phyloP scores from a whole-genome alignment of 352 stramenopile genomes.

The Phytophthora brassicae region DNA sequence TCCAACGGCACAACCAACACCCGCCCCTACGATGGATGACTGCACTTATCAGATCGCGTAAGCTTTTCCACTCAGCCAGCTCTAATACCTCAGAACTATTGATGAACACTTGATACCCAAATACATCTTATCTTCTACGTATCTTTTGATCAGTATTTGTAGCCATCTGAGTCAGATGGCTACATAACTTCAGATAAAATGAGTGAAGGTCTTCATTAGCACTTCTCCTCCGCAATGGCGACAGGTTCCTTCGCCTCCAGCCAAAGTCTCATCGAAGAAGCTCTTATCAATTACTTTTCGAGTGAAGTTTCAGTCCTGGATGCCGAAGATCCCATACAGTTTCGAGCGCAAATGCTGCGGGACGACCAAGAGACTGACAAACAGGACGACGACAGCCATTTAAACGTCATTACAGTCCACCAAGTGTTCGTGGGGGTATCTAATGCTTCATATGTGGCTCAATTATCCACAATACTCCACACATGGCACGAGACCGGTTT shows the following conservation, averaged over 20 bases:
- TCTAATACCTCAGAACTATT: constrained; percentile 13
- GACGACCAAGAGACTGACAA: neutral
- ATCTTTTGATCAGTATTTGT: too few species aligned
- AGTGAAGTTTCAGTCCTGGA: constrained; percentile 27
- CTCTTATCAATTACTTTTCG: constrained; percentile 30
- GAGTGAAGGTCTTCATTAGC: constrained; percentile 2
- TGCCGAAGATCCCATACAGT: constrained; percentile 38
- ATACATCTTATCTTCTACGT: too few species aligned
- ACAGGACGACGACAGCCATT: neutral
- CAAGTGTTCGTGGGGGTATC: constrained; percentile 27
- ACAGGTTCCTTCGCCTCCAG: neutral
- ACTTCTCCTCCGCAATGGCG: neutral
- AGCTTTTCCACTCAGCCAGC: neutral
- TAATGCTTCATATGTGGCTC: constrained; percentile 32
- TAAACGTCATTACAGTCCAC: constrained; percentile 1
- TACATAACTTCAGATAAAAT: constrained; percentile 25
- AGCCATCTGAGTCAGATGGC: constrained; percentile 17
- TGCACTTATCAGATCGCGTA: constrained; percentile 20
- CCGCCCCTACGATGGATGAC: constrained; percentile 13
- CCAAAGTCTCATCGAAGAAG: constrained; percentile 7
- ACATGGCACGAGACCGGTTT: constrained; percentile 36
- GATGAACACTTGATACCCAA: constrained; percentile 7
- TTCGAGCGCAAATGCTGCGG: constrained; percentile 45
- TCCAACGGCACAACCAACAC: neutral
- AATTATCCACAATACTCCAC: constrained; percentile 46